Evolutionary conservation across 139 green algal species (phyloP).

Genomic region (Choricystis sp.): DNA sequence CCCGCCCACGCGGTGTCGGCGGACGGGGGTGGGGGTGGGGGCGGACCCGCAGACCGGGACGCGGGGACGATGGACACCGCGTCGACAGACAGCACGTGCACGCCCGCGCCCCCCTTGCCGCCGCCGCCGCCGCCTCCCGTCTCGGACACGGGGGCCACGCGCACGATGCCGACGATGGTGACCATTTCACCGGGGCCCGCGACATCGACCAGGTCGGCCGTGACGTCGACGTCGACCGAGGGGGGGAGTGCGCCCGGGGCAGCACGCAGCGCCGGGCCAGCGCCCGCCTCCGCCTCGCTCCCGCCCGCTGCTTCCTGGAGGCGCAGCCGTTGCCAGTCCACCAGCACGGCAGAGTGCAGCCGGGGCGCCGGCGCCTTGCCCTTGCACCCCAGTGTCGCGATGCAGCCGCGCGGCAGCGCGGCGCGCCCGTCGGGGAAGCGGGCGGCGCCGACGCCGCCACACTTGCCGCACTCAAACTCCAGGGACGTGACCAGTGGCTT

Average conservation of each 20-base stretch:
- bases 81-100: conserved; percentile 87
- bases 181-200: conserved; percentile 61
- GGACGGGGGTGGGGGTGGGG: not conserved
- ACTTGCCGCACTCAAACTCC: conserved; percentile 65
- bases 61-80: conserved; percentile 52
- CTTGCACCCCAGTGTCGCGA: conserved; percentile 37
- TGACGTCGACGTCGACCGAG: conserved; percentile 69
- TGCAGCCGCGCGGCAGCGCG: conserved; percentile 34
- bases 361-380: not conserved
- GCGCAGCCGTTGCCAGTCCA: conserved; percentile 71
- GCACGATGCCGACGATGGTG: conserved; percentile 65
- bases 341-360: conserved; percentile 23
- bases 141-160: conserved; percentile 12
- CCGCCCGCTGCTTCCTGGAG: conserved; percentile 22
- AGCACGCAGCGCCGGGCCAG: not conserved
- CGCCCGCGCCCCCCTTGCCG: conserved; percentile 16
- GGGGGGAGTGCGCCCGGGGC: conserved; percentile 20
- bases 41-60: too few relatives aligned
- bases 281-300: too few relatives aligned
- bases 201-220: conserved; percentile 54
- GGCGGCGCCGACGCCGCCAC: conserved; percentile 12
- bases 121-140: not conserved
- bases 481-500: conserved; percentile 45
- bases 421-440: conserved; percentile 47
- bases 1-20: not conserved